phyloP scores from a whole-genome alignment of 768 basidiomycete genomes.

The Butyriboletus loyo region DNA sequence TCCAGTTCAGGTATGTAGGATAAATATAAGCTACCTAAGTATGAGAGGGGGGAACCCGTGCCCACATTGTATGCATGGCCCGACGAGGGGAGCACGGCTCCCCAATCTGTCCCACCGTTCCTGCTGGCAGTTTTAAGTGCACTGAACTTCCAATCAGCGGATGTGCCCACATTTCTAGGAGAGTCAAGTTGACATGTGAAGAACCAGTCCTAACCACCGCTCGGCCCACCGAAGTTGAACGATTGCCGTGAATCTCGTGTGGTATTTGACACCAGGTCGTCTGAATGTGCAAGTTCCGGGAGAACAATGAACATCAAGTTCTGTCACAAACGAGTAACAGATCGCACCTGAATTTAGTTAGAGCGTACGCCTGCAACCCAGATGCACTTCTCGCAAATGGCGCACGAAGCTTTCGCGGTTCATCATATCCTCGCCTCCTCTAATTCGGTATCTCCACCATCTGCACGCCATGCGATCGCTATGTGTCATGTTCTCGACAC shows the following conservation, averaged over 20 bases:
- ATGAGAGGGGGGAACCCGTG: not conserved
- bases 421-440: not conserved
- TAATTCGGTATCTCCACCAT: conserved; percentile 1
- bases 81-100: not conserved
- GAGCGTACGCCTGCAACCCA: conserved; percentile 4
- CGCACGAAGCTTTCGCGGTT: conserved; percentile 18
- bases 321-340: not conserved
- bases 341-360: not conserved
- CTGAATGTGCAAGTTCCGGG: not conserved
- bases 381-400: conserved; percentile 17
- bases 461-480: too few species aligned
- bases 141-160: not conserved
- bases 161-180: not conserved
- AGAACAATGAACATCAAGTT: not conserved
- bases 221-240: too few species aligned
- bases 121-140: not conserved
- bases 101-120: not conserved
- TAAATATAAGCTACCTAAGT: not conserved
- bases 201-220: too few species aligned
- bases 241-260: not conserved
- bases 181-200: too few species aligned
- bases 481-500: not conserved
- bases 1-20: not conserved
- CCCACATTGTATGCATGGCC: not conserved
- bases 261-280: not conserved